Evolutionary conservation across 805 yeast species (phyloP).

Genomic region (Candida piceae): DNA sequence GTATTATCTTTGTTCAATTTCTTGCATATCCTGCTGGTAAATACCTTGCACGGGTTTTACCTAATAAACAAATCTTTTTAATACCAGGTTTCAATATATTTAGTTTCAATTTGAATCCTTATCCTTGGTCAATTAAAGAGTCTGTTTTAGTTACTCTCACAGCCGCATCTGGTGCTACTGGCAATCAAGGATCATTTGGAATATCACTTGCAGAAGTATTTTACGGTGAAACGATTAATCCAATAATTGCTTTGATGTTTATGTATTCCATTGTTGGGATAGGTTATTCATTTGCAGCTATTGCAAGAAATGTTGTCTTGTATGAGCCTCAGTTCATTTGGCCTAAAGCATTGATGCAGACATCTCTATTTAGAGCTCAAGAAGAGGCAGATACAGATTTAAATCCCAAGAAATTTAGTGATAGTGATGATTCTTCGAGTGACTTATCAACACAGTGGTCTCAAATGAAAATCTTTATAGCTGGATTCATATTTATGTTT

Average conservation of each 20-base stretch:
- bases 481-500: conserved; percentile 31
- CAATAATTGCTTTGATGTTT: conserved; percentile 36
- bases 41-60: conserved; percentile 39
- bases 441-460: not conserved
- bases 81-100: conserved; percentile 4
- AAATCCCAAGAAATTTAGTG: conserved; percentile 9
- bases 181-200: conserved; percentile 44
- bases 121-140: conserved; percentile 54
- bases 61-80: conserved; percentile 21
- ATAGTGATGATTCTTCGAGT: conserved; percentile 11
- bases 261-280: conserved; percentile 50
- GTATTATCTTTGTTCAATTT: conserved; percentile 48
- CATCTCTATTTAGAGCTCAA: conserved; percentile 36
- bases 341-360: conserved; percentile 51
- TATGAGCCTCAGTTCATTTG: conserved; percentile 47
- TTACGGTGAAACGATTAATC: conserved; percentile 34
- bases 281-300: conserved; percentile 50
- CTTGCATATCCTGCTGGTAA: conserved; percentile 43
- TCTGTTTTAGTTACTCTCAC: conserved; percentile 47
- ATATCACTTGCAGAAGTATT: conserved; percentile 42
- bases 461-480: conserved; percentile 35
- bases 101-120: conserved; percentile 41
- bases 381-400: conserved; percentile 4
- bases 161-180: conserved; percentile 49
- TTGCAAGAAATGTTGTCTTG: conserved; percentile 40